phyloP scores from a whole-genome alignment of 495 filamentous ascomycete species.

The Penicillium flavigenum region DNA sequence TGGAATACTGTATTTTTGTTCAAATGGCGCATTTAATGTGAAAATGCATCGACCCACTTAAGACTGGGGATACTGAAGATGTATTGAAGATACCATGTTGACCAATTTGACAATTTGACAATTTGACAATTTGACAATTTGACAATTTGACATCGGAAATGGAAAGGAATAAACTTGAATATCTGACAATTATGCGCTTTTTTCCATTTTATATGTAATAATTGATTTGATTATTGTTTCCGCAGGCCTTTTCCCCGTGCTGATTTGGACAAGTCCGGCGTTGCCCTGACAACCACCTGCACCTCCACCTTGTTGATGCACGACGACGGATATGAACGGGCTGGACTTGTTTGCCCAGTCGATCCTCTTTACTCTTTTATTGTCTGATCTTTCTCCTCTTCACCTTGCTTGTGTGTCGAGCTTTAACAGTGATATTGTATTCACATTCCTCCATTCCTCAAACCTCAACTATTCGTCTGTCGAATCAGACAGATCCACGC shows the following conservation, averaged over 20 bases:
- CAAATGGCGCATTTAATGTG: background rate
- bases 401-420: slow-evolving; percentile 6
- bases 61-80: background rate
- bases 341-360: slow-evolving; percentile 12
- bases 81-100: background rate
- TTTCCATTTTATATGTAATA: background rate
- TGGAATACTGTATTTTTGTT: background rate
- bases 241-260: slow-evolving; percentile 16
- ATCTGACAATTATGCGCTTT: background rate
- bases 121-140: too few species aligned
- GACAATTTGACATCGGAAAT: background rate
- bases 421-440: background rate
- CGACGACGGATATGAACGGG: slow-evolving; percentile 17
- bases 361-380: slow-evolving; percentile 9
- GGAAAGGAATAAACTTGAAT: background rate
- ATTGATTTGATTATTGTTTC: background rate
- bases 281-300: slow-evolving; percentile 35
- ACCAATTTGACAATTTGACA: slow-evolving; percentile 1
- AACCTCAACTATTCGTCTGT: slow-evolving; percentile 6
- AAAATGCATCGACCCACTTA: slow-evolving; percentile 6
- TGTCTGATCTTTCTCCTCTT: slow-evolving; percentile 4
- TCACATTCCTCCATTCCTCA: slow-evolving; percentile 9
- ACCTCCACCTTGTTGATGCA: slow-evolving; percentile 31
- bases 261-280: slow-evolving; percentile 9
- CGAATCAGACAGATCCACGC: slow-evolving; percentile 6